These are phyloP conservation scores for Blastobotrys terrestris DNA, from an alignment of 805 yeast species.

Conservation along the genomic window DNA sequence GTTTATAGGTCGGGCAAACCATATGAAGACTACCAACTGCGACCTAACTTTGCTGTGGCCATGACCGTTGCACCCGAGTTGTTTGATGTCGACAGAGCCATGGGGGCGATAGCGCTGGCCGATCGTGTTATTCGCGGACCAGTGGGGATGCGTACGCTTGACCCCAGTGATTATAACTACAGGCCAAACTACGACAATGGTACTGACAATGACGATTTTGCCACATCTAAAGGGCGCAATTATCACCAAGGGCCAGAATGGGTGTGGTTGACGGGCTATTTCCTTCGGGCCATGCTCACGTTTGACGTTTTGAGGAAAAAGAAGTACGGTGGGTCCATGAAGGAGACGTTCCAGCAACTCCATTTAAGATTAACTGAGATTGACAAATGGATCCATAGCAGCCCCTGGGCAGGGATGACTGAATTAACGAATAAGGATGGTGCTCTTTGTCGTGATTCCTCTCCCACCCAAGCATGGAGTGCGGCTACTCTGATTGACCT, in stretches of 20 bases:
- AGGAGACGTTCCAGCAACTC: constrained; percentile 51
- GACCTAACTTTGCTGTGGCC: constrained; percentile 91
- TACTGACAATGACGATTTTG: constrained; percentile 77
- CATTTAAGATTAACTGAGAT: constrained; percentile 59
- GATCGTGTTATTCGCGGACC: constrained; percentile 79
- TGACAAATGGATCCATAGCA: constrained; percentile 60
- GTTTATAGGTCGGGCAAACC: constrained; percentile 74
- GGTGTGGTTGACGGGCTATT: constrained; percentile 90
- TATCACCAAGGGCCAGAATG: constrained; percentile 99
- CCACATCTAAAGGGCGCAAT: constrained; percentile 91
- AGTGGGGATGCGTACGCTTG: constrained; percentile 84
- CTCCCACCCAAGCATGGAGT: constrained; percentile 98
- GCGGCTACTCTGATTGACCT: constrained; percentile 78
- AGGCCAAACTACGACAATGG: constrained; percentile 82
- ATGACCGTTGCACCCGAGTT: constrained; percentile 93
- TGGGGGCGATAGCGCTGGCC: constrained; percentile 61
- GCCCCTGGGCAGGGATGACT: constrained; percentile 90
- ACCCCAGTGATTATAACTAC: constrained; percentile 87
- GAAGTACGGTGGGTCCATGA: constrained; percentile 36
- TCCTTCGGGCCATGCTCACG: constrained; percentile 65
- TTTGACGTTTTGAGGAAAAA: constrained; percentile 43
- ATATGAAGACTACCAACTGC: constrained; percentile 86
- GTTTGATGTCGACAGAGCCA: constrained; percentile 56
- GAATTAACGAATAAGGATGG: constrained; percentile 91
- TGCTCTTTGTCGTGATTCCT: constrained; percentile 70